phyloP scores from a whole-genome alignment of 2,329 filamentous ascomycete species.

The Hypoxylon sp. region DNA sequence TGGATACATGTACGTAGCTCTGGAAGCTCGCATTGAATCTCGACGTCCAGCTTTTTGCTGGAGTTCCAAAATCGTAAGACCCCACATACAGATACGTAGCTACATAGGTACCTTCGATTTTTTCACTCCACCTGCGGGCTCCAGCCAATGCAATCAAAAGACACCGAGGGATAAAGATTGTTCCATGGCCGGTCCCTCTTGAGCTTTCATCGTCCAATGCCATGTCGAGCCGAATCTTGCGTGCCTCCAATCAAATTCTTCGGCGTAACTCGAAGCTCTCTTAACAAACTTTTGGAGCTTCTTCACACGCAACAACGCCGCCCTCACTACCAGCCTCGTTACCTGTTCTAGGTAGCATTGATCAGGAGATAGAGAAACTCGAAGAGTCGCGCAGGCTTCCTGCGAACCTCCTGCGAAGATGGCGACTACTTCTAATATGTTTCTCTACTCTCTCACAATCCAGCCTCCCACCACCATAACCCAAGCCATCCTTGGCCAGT shows the following conservation, averaged over 20 bases:
- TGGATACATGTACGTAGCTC: slow-evolving; percentile 11
- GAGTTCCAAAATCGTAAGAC: slow-evolving; percentile 13
- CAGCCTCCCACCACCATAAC: slow-evolving; percentile 91
- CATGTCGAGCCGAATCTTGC: slow-evolving; percentile 5
- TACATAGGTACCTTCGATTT: neutral
- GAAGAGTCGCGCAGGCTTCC: slow-evolving; percentile 52
- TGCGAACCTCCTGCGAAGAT: slow-evolving; percentile 65
- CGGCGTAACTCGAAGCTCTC: slow-evolving; percentile 28
- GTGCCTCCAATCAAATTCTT: slow-evolving; percentile 34
- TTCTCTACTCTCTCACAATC: slow-evolving; percentile 97
- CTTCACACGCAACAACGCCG: slow-evolving; percentile 23
- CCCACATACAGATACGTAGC: neutral
- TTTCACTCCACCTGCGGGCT: too few relatives aligned
- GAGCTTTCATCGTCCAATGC: slow-evolving; percentile 14
- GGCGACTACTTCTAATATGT: slow-evolving; percentile 99
- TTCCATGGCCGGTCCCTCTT: slow-evolving; percentile 3
- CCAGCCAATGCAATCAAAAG: too few relatives aligned
- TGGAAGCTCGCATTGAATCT: slow-evolving; percentile 17
- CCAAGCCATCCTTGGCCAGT: slow-evolving; percentile 93
- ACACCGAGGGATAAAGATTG: slow-evolving; percentile 21
- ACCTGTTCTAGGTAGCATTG: too few relatives aligned
- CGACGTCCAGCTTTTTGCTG: too few relatives aligned
- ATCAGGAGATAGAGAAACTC: slow-evolving; percentile 30
- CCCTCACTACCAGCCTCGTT: slow-evolving; percentile 24
- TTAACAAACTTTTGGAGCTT: slow-evolving; percentile 44